phyloP scores from a whole-genome alignment of 805 yeast genomes.

The Blastobotrys peoriensis region DNA sequence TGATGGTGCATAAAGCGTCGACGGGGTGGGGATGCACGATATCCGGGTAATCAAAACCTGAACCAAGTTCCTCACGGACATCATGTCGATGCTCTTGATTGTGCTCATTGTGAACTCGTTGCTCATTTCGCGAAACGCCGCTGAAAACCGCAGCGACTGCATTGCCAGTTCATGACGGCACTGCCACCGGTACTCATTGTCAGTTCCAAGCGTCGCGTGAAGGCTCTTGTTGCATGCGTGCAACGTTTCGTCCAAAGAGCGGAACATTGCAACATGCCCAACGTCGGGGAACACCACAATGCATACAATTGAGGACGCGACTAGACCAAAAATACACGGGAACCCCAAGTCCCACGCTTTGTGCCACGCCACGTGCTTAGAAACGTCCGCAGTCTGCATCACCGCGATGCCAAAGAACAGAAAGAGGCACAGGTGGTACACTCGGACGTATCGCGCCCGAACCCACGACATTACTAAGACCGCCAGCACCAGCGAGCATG shows the following conservation, averaged over 20 bases:
- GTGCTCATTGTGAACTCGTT: constrained; percentile 36
- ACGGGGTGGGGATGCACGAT: constrained; percentile 34
- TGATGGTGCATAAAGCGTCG: constrained; percentile 1
- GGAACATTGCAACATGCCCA: constrained; percentile 34
- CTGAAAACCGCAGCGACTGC: constrained; percentile 33
- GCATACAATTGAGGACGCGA: constrained; percentile 34
- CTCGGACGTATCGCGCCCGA: constrained; percentile 36
- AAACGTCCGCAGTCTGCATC: constrained; percentile 27
- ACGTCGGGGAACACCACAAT: constrained; percentile 35
- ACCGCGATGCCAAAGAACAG: constrained; percentile 29
- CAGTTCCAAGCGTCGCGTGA: constrained; percentile 14
- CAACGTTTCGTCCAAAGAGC: constrained; percentile 24
- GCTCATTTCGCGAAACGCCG: constrained; percentile 38
- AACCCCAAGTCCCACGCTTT: constrained; percentile 35
- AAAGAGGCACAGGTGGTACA: constrained; percentile 32
- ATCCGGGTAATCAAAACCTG: constrained; percentile 38
- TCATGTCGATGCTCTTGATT: constrained; percentile 30
- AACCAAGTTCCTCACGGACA: constrained; percentile 37
- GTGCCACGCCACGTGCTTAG: constrained; percentile 16
- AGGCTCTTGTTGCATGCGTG: constrained; percentile 11
- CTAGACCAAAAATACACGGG: constrained; percentile 41
- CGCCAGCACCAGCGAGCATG: constrained; percentile 37
- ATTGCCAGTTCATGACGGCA: constrained; percentile 31
- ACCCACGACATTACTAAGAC: constrained; percentile 38
- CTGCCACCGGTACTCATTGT: constrained; percentile 17